Evolutionary conservation across 805 yeast genomes (phyloP).

Genomic region (Pichia exigua): DNA sequence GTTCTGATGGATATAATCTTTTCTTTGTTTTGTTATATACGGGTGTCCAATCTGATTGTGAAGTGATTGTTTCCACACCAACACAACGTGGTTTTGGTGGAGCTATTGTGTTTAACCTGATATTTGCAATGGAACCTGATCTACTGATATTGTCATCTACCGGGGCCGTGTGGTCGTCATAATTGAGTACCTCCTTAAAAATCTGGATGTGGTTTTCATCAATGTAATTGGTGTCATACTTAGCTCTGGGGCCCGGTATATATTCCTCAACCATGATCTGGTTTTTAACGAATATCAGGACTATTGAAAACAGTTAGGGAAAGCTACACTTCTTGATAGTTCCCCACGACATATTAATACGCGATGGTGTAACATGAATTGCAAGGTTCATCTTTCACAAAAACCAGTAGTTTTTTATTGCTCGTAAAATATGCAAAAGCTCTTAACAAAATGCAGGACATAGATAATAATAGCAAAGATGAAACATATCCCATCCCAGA

Average conservation of each 20-base stretch:
- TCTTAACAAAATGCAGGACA: neutral
- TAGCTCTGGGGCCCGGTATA: constrained; percentile 11
- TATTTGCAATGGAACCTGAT: neutral
- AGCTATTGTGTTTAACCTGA: neutral
- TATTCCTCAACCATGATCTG: neutral
- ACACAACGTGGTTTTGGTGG: neutral
- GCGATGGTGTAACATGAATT: neutral
- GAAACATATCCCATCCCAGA: neutral
- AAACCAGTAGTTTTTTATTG: neutral
- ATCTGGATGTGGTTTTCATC: constrained; percentile 28
- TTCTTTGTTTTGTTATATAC: constrained; percentile 26
- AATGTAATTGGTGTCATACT: constrained; percentile 18
- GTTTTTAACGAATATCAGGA: neutral
- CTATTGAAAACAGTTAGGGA: neutral
- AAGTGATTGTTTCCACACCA: constrained; percentile 24
- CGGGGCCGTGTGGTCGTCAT: constrained; percentile 21
- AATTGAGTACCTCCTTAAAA: constrained; percentile 31
- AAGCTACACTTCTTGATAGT: neutral
- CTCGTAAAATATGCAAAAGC: too few relatives aligned
- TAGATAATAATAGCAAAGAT: neutral
- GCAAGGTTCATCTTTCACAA: neutral
- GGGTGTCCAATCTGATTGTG: constrained; percentile 42
- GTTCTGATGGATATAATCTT: neutral
- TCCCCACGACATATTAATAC: neutral
- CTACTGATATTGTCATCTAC: neutral